phyloP scores from a whole-genome alignment of 306 rosid genomes.

The Cicer arietinum region DNA sequence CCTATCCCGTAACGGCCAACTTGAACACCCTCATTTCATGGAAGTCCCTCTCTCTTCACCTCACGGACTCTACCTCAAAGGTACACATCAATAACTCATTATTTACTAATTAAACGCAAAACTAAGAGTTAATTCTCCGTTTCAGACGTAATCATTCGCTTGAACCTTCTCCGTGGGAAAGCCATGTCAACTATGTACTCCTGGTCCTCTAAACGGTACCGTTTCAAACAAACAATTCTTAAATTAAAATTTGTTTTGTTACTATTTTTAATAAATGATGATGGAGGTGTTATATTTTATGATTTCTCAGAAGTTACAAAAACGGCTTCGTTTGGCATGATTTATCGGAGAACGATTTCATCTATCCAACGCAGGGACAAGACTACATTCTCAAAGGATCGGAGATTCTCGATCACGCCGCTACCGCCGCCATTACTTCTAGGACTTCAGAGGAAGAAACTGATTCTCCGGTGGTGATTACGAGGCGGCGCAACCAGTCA shows the following conservation, averaged over 20 bases:
- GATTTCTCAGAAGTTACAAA: conserved; percentile 68
- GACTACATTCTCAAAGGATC: conserved; percentile 97
- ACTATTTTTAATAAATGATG: background rate
- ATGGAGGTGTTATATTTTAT: background rate
- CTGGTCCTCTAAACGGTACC: conserved; percentile 93
- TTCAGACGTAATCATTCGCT: conserved; percentile 77
- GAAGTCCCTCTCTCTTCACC: conserved; percentile 90
- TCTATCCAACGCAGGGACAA: conserved; percentile 83
- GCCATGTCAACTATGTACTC: conserved; percentile 82
- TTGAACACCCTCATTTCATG: conserved; percentile 97
- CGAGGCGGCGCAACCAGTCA: conserved; percentile 80
- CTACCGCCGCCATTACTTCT: background rate
- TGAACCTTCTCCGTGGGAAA: conserved; percentile 82
- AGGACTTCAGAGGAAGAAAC: conserved; percentile 51
- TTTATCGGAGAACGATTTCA: conserved; percentile 86
- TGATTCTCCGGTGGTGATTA: conserved; percentile 56
- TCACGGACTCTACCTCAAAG: conserved; percentile 87
- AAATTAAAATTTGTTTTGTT: background rate
- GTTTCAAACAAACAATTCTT: background rate
- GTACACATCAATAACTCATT: conserved; percentile 35
- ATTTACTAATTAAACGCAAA: background rate
- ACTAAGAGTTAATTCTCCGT: background rate
- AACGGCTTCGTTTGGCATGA: conserved; percentile 98
- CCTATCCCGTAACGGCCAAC: conserved; percentile 84
- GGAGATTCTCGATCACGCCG: conserved; percentile 63